Evolutionary conservation across 129 eudicot species (phyloP), one percentile per base, ranked within the genome.

Genomic region (Helichrysum umbraculigerum): DNA sequence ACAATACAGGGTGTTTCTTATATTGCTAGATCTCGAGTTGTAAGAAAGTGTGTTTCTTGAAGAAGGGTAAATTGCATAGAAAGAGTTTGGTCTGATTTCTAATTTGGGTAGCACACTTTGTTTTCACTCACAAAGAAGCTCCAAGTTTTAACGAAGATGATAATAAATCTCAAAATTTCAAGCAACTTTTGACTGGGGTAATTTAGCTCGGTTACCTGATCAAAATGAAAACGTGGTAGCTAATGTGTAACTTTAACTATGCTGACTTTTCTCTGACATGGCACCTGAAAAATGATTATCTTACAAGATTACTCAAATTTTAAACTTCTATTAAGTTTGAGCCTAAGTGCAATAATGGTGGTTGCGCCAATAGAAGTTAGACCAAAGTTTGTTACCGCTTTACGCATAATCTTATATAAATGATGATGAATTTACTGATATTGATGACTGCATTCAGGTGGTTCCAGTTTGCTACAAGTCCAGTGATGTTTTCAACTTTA

Each of bases 401-500:
- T 70, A 29, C n/a, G 35, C 15, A 20, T 8, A 29, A 28, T 6
- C 3, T 14, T 7, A 12, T 29, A 17, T 9, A 64, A 11, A 29
- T 20, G 67, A 29, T 20, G 67, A 74, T 66, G 4, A 61, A 32
- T 66, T 35, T 41, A 21, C 34, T 70, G 58, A 35, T 50, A 62
- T n/a, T 61, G 42, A 42, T 57, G 68, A 68, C 76, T 62, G 33
- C 62, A 78, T 81, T 79, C 89, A 90, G 96, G 76, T 79, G 78
- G 79, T 73, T 68, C 70, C 81, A 79, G 6, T 50, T 76, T 72
- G 78, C 65, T 66, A 76, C 87, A 25, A 85, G 97, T 69, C 90
- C 94, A n/a, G 97, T 77, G 17, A 86, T 85, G 88, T 75, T 88
- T 50, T 91, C 97, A 20, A 91, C 97, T 10, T 63, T 80, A 81